Conservation (phyloP, 1,284 basidiomycete genomes). For the Tilletia setariae region DNA sequence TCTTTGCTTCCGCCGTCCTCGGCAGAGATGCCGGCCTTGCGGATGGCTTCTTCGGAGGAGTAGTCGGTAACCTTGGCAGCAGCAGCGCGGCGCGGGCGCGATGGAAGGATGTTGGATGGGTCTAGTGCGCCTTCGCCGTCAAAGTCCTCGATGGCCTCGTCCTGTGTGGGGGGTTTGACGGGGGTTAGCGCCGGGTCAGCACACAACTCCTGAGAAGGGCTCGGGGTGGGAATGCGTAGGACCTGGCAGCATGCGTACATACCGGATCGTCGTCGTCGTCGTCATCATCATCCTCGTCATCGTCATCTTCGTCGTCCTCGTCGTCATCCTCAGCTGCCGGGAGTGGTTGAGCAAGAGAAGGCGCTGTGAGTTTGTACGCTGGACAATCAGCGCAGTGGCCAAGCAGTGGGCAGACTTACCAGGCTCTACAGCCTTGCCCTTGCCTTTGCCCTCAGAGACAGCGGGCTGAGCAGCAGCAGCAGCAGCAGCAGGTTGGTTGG, state of each 20-base stretch:
- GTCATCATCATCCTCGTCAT: constrained; percentile 10
- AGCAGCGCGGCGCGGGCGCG: constrained; percentile 7
- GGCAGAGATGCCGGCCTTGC: constrained; percentile 1
- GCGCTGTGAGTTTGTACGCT: not conserved
- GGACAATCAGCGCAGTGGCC: not conserved
- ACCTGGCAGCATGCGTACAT: not conserved
- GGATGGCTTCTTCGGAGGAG: constrained; percentile 14
- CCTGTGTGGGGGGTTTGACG: not conserved
- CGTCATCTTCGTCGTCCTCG: not conserved
- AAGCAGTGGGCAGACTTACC: not conserved
- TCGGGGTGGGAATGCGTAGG: not conserved
- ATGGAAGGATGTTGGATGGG: constrained; percentile 9
- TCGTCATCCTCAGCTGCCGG: not conserved
- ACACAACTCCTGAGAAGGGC: too few species aligned
- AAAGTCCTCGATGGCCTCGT: constrained; percentile 13
- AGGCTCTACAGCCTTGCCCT: constrained; percentile 9
- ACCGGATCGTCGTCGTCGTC: constrained; percentile 13
- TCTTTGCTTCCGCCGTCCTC: constrained; percentile 6
- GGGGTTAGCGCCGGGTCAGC: too few species aligned
- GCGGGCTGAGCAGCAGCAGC: not conserved
- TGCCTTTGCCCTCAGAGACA: not conserved
- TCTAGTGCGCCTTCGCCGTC: constrained; percentile 9
- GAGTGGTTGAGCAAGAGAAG: not conserved
- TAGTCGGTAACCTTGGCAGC: constrained; percentile 13
- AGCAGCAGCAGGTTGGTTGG: not conserved